Evolutionary conservation across 352 stramenopile species (phyloP).

Genomic region (Pythium utonaiense): DNA sequence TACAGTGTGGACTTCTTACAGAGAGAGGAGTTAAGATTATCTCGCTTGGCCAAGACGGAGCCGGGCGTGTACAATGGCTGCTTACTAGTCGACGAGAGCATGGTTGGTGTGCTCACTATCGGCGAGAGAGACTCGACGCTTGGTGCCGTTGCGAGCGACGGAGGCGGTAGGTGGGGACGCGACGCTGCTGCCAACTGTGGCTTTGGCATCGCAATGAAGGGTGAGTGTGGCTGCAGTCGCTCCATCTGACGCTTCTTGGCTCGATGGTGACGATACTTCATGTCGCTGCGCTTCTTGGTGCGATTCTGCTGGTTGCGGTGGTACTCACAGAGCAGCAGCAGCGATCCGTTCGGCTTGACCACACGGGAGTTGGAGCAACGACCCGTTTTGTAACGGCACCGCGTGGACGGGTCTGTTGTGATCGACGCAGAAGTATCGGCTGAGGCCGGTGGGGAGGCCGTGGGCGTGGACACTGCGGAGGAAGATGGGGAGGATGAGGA

Average conservation of each 20-base stretch:
- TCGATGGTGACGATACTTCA: conserved; percentile 71
- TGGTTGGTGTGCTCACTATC: conserved; percentile 10
- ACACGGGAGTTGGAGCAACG: conserved; percentile 65
- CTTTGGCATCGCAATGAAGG: no score
- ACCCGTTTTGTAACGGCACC: conserved; percentile 81
- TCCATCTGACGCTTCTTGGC: conserved; percentile 46
- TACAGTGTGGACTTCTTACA: conserved; percentile 16
- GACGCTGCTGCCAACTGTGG: neutral
- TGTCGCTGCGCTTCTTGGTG: conserved; percentile 85
- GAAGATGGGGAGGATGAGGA: neutral
- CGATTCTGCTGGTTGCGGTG: conserved; percentile 81
- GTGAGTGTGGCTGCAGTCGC: neutral
- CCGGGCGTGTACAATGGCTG: conserved; percentile 4
- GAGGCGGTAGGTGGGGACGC: neutral
- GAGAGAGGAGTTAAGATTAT: neutral
- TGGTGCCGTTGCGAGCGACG: neutral
- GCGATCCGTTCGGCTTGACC: conserved; percentile 69
- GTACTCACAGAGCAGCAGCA: conserved; percentile 76
- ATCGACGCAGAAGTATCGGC: neutral
- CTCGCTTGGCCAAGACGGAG: conserved; percentile 2
- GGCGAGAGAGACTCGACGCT: conserved; percentile 4
- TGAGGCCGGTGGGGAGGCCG: neutral
- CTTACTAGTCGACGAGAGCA: conserved; percentile 2
- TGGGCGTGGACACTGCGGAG: neutral
- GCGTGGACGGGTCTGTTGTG: conserved; percentile 3